These are phyloP conservation scores for Aspergillus alliaceus DNA, from an alignment of 2,329 filamentous ascomycete genomes.

Conservation along the genomic window DNA sequence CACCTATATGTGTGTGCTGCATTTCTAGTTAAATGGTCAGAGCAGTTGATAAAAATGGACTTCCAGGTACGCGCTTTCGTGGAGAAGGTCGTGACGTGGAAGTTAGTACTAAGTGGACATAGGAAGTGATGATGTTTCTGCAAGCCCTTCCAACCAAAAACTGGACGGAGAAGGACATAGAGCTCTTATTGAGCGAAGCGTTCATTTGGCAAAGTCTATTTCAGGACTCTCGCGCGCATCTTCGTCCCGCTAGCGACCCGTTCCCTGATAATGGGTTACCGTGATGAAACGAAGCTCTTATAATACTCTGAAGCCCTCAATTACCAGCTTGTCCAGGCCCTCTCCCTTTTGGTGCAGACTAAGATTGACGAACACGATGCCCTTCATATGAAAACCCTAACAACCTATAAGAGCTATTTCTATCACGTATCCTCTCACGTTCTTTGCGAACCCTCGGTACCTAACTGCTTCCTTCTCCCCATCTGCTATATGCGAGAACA, in stretches of 20 bases:
- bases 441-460: constrained; percentile 77
- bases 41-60: constrained; percentile 93
- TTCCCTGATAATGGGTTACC: constrained; percentile 35
- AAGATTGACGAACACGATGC: constrained; percentile 87
- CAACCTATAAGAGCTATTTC: constrained; percentile 80
- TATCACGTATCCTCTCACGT: constrained; percentile 81
- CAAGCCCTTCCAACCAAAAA: constrained; percentile 88
- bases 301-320: constrained; percentile 16
- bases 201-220: constrained; percentile 99
- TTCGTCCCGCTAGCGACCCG: constrained; percentile 48
- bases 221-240: constrained; percentile 87
- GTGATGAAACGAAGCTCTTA: constrained; percentile 36
- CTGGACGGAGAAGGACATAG: constrained; percentile 98
- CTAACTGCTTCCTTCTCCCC: constrained; percentile 74
- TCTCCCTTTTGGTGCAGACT: not conserved
- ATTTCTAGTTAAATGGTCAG: constrained; percentile 97
- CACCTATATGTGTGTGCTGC: constrained; percentile 98
- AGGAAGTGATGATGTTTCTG: constrained; percentile 99
- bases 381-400: constrained; percentile 84
- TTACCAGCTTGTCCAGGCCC: constrained; percentile 8
- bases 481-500: constrained; percentile 68
- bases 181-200: constrained; percentile 89
- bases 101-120: constrained; percentile 27
- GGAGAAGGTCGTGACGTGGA: not conserved
- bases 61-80: constrained; percentile 58